phyloP scores from a whole-genome alignment of 2,329 filamentous ascomycete species.

The Tolypocladium guangdongense region DNA sequence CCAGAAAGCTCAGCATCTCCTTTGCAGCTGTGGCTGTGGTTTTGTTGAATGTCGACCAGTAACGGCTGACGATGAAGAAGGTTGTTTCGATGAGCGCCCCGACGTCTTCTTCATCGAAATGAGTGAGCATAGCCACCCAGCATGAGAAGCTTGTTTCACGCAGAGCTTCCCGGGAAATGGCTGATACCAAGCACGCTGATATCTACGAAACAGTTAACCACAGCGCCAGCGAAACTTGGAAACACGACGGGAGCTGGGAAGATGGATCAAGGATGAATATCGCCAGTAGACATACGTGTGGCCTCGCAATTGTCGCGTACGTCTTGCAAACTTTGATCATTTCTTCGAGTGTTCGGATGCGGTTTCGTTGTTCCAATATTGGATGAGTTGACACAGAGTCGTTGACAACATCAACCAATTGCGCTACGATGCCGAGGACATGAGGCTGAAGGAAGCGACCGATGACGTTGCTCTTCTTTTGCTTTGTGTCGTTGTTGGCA shows the following conservation, averaged over 20 bases:
- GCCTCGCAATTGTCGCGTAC: conserved; percentile 67
- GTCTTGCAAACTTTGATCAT: conserved; percentile 69
- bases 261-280: neutral
- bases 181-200: conserved; percentile 82
- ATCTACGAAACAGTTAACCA: conserved; percentile 42
- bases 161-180: conserved; percentile 64
- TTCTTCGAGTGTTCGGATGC: conserved; percentile 74
- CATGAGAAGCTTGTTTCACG: conserved; percentile 69
- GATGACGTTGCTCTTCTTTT: conserved; percentile 46
- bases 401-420: conserved; percentile 70
- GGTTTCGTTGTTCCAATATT: conserved; percentile 60
- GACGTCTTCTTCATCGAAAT: conserved; percentile 69
- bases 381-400: conserved; percentile 45
- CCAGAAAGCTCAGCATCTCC: conserved; percentile 51
- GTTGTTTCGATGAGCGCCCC: conserved; percentile 76
- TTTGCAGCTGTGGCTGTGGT: conserved; percentile 48
- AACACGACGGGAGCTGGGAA: neutral
- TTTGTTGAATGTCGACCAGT: conserved; percentile 61
- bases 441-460: conserved; percentile 72
- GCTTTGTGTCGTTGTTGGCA: conserved; percentile 29
- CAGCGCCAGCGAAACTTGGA: neutral
- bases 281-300: conserved; percentile 50
- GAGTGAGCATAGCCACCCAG: conserved; percentile 69
- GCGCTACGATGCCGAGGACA: conserved; percentile 76
- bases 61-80: conserved; percentile 72